Base-by-base conservation (phyloP, 208 protist species). In the Tritrichomonas musculus region DNA sequence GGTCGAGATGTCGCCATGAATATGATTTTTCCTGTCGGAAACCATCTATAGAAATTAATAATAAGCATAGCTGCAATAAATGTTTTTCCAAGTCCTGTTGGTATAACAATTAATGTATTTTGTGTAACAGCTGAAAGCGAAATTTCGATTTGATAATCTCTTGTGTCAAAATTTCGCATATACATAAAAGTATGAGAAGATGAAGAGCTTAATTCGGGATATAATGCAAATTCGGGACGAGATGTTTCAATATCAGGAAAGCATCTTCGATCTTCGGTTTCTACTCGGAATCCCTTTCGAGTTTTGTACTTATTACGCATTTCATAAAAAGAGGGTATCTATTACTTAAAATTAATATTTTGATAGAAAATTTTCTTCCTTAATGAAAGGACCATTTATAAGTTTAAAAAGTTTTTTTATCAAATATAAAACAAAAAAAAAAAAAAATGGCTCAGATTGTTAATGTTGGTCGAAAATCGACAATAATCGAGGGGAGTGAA, bases 61-160 rank as follows among this genome's bases (percentile, higher is more conserved):
- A 96, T 95, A 13, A 94, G 92, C 44, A 95, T 94, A 36, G 94
- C 94, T 13, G 95, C 95, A 92, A 96, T 96, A 64, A 96, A 88
- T 55, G 95, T 96, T 93, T 96, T 96, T 60, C 95, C 95, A 41
- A 93, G 41, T 14, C 94, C 94, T 22, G 95, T 96, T 60, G 95
- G 95, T 47, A 96, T 93, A 41, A 53, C 55, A n/a, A 95, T 94
- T 2, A 94, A 44, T 39, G 93, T 93, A 84, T 94, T 94, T 53
- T 93, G 27, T 39, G 44, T 88, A 13, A 57, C 47, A 39, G 47
- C 8, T 88, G 77, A 3, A 39, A 57, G 47, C 20, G 77, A 53
- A 47, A 88, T 88, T 1, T 88, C 77, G n/a, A 88, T 44, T 88
- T 88, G 77, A 36, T 88, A 88, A 50, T 88, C 77, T 57, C 77